A percentile compares a stretch with the other conserved stretches of the same genome.
Evolutionary conservation across 139 green algal species (phyloP).

Genomic region (Chlamydomonas asymmetrica): DNA sequence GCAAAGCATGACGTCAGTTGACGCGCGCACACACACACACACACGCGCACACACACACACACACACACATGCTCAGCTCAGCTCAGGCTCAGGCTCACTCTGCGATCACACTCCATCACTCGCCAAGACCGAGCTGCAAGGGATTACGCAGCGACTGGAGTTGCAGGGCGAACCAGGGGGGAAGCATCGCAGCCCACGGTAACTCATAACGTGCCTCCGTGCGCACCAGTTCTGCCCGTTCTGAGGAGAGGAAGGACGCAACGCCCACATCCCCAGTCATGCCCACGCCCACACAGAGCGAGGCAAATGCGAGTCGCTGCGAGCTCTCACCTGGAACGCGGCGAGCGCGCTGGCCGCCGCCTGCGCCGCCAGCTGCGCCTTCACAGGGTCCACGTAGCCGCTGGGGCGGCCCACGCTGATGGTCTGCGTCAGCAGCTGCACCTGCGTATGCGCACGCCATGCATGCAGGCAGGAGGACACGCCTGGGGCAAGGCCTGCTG

Average conservation of each 20-base stretch:
- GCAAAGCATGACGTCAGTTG: not conserved
- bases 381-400: constrained; percentile 83
- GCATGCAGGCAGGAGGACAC: not conserved
- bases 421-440: constrained; percentile 73
- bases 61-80: not conserved
- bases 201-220: not conserved
- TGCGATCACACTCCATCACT: no score
- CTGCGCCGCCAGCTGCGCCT: constrained; percentile 26
- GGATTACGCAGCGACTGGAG: no score
- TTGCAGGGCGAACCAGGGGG: no score
- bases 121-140: no score
- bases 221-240: not conserved
- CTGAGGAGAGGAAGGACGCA: not conserved
- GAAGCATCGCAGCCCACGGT: not conserved
- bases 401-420: constrained; percentile 79
- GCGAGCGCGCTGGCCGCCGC: constrained; percentile 26
- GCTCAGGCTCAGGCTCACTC: not conserved
- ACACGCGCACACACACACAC: no score
- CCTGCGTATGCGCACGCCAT: constrained; percentile 15
- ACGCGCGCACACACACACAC: no score
- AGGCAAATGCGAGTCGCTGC: not conserved
- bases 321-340: constrained; percentile 30
- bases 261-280: not conserved
- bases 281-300: not conserved
- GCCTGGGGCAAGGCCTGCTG: not conserved